phyloP scores from a whole-genome alignment of 208 protist genomes.

The Leishmania martiniquensis region DNA sequence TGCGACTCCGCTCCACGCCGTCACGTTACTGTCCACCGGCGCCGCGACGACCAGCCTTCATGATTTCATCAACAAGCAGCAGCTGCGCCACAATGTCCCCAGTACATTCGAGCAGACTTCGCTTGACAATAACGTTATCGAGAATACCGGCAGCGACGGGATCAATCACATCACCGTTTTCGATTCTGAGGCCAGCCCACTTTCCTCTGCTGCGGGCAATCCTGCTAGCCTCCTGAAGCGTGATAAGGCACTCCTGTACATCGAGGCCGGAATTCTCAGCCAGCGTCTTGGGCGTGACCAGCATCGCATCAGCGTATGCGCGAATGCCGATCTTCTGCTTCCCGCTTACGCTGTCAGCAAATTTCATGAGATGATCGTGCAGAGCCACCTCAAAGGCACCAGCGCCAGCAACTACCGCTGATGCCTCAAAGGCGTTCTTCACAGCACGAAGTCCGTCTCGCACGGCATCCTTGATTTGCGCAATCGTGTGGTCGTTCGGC shows the following conservation, averaged over 20 bases:
- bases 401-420: slow-evolving; percentile 96
- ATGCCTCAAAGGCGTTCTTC: slow-evolving; percentile 98
- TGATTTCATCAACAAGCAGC: slow-evolving; percentile 99
- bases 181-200: slow-evolving; percentile 96
- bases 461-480: slow-evolving; percentile 99
- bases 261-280: slow-evolving; percentile 99
- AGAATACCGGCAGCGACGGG: slow-evolving; percentile 95
- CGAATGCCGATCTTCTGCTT: slow-evolving; percentile 98
- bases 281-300: slow-evolving; percentile 99
- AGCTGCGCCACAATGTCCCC: slow-evolving; percentile 98
- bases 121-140: slow-evolving; percentile 99
- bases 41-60: slow-evolving; percentile 96
- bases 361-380: slow-evolving; percentile 94
- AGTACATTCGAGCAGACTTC: slow-evolving; percentile 96
- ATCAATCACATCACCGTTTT: slow-evolving; percentile 97
- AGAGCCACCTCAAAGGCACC: slow-evolving; percentile 98
- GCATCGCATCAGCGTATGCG: slow-evolving; percentile 98
- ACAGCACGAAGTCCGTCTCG: slow-evolving; percentile 99
- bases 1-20: neutral
- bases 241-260: slow-evolving; percentile 96
- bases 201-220: slow-evolving; percentile 66
- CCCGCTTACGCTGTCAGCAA: slow-evolving; percentile 77
- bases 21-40: slow-evolving; percentile 54
- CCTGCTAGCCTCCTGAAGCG: slow-evolving; percentile 93
- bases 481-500: slow-evolving; percentile 99